These are phyloP conservation scores for Xerocomellus chrysenteron DNA, from an alignment of 768 basidiomycete genomes.

Conservation along the genomic window DNA sequence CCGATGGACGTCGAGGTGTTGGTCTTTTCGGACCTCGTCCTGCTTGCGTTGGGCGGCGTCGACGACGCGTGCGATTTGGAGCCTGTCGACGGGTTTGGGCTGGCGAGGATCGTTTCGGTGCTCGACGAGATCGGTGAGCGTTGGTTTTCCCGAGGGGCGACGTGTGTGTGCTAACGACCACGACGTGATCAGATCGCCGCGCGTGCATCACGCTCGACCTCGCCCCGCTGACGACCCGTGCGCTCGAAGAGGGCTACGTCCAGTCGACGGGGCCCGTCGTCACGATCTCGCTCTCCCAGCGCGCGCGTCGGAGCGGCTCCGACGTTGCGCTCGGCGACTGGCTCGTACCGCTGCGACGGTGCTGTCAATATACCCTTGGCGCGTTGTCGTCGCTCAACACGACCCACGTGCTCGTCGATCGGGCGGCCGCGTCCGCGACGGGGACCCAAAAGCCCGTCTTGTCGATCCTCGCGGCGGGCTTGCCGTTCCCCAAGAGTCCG, in stretches of 20 bases:
- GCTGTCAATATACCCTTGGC: slow-evolving; percentile 47
- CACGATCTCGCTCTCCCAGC: slow-evolving; percentile 35
- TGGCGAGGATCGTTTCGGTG: slow-evolving; percentile 49
- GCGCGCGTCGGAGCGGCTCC: neutral
- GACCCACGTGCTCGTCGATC: slow-evolving; percentile 27
- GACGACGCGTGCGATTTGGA: slow-evolving; percentile 37
- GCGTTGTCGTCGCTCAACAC: slow-evolving; percentile 37
- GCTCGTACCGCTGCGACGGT: slow-evolving; percentile 54
- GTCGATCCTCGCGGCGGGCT: slow-evolving; percentile 42
- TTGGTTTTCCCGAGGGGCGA: neutral
- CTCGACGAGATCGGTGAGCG: slow-evolving; percentile 34
- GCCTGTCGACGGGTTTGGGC: slow-evolving; percentile 45
- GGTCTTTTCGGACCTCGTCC: slow-evolving; percentile 68
- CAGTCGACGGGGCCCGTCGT: slow-evolving; percentile 34
- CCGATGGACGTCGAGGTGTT: slow-evolving; percentile 38
- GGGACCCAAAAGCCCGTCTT: slow-evolving; percentile 36
- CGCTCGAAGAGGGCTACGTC: slow-evolving; percentile 39
- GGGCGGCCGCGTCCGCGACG: slow-evolving; percentile 23
- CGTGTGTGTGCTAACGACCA: no score
- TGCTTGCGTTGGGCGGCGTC: slow-evolving; percentile 43
- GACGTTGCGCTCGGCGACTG: slow-evolving; percentile 24
- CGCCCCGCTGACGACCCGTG: slow-evolving; percentile 43
- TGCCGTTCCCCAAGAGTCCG: slow-evolving; percentile 72
- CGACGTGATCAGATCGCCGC: slow-evolving; percentile 16
- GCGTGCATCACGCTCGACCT: slow-evolving; percentile 48